Conservation (phyloP, 768 basidiomycete species). For the Mrakia blollopis region DNA sequence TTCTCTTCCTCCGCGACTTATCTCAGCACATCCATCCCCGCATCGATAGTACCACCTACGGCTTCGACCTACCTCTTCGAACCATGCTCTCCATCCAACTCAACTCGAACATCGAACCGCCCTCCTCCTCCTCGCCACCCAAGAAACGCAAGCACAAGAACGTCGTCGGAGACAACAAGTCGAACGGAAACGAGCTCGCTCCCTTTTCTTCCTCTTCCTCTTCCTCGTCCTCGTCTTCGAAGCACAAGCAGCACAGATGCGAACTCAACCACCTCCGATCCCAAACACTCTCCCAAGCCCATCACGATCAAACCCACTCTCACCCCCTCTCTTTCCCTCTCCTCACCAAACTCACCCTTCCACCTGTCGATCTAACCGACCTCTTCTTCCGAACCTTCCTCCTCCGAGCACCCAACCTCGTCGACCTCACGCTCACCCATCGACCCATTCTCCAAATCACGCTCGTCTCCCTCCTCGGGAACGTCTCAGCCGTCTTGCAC, state of each 20-base stretch:
- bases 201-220: too few relatives aligned
- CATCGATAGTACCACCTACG: not conserved
- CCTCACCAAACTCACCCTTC: not conserved
- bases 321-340: not conserved
- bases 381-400: not conserved
- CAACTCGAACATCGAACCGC: too few relatives aligned
- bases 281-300: not conserved
- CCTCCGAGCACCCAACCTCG: not conserved
- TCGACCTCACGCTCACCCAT: not conserved
- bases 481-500: not conserved
- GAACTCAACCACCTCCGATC: not conserved
- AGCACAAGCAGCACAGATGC: not conserved
- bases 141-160: not conserved
- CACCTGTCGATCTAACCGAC: not conserved
- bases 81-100: not conserved
- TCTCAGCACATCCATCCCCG: slow-evolving; percentile 3
- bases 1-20: not conserved
- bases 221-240: not conserved
- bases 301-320: not conserved
- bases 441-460: not conserved
- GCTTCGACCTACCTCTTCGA: not conserved
- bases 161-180: too few relatives aligned
- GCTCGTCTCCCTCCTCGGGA: not conserved
- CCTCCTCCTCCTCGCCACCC: not conserved
- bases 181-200: not conserved